A percentile compares a stretch with the other conserved stretches of the same genome.
These are phyloP conservation scores for Actinomortierella ambigua DNA, from an alignment of 371 early-diverging fungal species.

Conservation along the genomic window DNA sequence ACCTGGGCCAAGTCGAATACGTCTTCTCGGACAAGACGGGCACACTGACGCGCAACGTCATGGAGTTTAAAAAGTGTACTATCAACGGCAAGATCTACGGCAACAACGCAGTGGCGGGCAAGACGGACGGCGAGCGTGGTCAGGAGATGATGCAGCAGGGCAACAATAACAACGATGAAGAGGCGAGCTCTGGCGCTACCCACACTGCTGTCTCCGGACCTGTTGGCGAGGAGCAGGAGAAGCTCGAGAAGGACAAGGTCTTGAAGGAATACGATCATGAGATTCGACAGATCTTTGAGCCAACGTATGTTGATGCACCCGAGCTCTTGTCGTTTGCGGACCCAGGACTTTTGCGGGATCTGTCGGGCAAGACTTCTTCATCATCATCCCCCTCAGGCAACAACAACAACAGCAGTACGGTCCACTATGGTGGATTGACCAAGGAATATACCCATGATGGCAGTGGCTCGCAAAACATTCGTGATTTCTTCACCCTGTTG, in stretches of 20 bases:
- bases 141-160: slow-evolving; percentile 42
- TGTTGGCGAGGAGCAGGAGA: too few species aligned
- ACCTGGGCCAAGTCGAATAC: slow-evolving; percentile 93
- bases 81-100: slow-evolving; percentile 86
- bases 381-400: background rate
- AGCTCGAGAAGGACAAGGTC: slow-evolving; percentile 52
- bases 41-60: slow-evolving; percentile 94
- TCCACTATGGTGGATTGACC: background rate
- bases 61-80: slow-evolving; percentile 89
- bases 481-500: slow-evolving; percentile 85
- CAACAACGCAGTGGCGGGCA: too few species aligned
- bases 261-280: slow-evolving; percentile 61
- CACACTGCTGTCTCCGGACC: too few species aligned
- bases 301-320: slow-evolving; percentile 71
- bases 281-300: slow-evolving; percentile 69
- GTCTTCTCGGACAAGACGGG: slow-evolving; percentile 99
- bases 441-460: slow-evolving; percentile 33
- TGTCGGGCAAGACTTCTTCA: slow-evolving; percentile 38
- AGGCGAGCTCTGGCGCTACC: too few species aligned
- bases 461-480: slow-evolving; percentile 49
- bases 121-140: slow-evolving; percentile 49
- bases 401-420: background rate
- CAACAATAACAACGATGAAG: too few species aligned
- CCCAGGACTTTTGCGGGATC: slow-evolving; percentile 72
- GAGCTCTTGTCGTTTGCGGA: slow-evolving; percentile 85